These are phyloP conservation scores for Trichoderma erinaceum DNA, from an alignment of 495 filamentous ascomycete species.

Conservation along the genomic window DNA sequence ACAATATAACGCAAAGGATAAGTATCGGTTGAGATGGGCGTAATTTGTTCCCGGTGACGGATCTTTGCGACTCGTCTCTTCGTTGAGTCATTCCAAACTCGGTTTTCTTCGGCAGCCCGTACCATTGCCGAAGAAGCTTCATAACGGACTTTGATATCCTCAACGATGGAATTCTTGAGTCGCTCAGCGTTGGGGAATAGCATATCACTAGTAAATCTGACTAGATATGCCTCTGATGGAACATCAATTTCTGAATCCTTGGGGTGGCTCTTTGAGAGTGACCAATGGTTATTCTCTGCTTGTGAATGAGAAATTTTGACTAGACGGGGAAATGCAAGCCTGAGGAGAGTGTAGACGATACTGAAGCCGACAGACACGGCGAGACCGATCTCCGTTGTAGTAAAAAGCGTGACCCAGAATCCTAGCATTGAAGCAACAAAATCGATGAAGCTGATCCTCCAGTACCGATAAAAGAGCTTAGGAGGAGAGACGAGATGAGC, in stretches of 20 bases:
- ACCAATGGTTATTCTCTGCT: neutral
- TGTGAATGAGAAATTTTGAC: conserved; percentile 5
- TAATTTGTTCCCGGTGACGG: neutral
- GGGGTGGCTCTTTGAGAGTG: neutral
- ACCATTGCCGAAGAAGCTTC: neutral
- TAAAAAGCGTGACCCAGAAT: conserved; percentile 4
- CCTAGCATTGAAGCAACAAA: conserved; percentile 20
- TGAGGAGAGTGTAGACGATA: neutral
- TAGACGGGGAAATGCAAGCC: neutral
- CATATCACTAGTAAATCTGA: conserved; percentile 1
- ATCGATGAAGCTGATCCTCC: conserved; percentile 36
- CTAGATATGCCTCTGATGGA: neutral
- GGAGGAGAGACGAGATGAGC: conserved; percentile 35
- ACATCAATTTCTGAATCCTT: neutral
- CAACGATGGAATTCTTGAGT: neutral
- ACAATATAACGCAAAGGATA: conserved; percentile 1
- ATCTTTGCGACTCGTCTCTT: neutral
- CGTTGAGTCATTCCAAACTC: neutral
- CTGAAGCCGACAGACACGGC: conserved; percentile 2
- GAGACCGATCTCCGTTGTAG: neutral
- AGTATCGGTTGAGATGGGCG: neutral
- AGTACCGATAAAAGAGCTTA: conserved; percentile 36
- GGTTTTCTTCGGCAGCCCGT: neutral
- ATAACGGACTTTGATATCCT: conserved; percentile 1
- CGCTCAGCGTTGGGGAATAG: conserved; percentile 5